Evolutionary conservation across 1,284 basidiomycete genomes (phyloP), one percentile per base, ranked within the genome.

Genomic region (Cutaneotrichosporon daszewskae): DNA sequence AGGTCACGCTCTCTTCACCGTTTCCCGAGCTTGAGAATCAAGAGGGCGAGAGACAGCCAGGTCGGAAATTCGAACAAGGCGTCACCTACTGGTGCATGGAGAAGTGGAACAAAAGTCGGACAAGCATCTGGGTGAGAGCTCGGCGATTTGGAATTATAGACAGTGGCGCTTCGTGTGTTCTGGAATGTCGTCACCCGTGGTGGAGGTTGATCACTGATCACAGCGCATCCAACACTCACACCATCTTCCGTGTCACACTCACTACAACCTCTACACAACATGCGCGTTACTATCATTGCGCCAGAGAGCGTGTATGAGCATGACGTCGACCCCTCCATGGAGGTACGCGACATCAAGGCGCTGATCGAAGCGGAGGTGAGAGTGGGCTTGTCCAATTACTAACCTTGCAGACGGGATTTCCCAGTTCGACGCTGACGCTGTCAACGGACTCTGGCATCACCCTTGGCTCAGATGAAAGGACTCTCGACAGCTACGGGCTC

Each of bases 311-410:
- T 80, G 0, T 90, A 82, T 64, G 71, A 76, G 45, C 66, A 92
- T 43, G 90, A 94, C 62, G 87, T 94, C 54, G 86, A 89, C 70
- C 77, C 85, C 0, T 78, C 78, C 35, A 88, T 95, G 85, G 81
- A 85, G 62, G 76, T 95, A 20, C 85, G 87, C 73, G 85, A 90
- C 64, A 81, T 94, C 28, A 84, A 84, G 77, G 89, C 86, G 8
- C 75, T 95, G 42, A 76, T 94, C 19, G 89, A 92, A 67, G 90
- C 83, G 0, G 90, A 95, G 78, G 89, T 89, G 61, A 64, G 78
- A 54, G 26, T 18, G 16, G 23, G n/a, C 24, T 17, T 16, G 13
- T 14, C 18, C 19, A 36, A 33, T n/a, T 4, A 24, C 42, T 47
- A 31, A 47, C 34, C 17, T n/a, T 6, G 9, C 36, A 66, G 62